phyloP scores from a whole-genome alignment of 148 eudicot genomes.

The Amaranthus cruentus region DNA sequence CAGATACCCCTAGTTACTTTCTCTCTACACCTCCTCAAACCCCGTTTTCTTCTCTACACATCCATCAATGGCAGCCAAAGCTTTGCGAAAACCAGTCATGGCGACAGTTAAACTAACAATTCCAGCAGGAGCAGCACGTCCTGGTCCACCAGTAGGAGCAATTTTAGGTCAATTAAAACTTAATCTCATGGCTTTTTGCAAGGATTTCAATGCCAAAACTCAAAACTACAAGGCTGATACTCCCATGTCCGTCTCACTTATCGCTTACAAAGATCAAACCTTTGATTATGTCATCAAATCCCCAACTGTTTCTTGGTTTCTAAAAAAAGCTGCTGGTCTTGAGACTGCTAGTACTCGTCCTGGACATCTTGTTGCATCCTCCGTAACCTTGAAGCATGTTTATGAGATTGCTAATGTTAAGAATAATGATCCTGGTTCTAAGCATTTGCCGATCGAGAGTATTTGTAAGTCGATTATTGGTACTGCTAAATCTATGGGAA shows the following conservation, averaged over 20 bases:
- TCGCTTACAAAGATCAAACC: conserved; percentile 79
- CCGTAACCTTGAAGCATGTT: conserved; percentile 58
- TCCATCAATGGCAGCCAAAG: conserved; percentile 48
- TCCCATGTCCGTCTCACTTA: conserved; percentile 71
- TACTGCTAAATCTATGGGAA: conserved; percentile 81
- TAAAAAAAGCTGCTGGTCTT: conserved; percentile 79
- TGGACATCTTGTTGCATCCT: conserved; percentile 57
- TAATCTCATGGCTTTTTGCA: conserved; percentile 89
- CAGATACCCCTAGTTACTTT: background rate
- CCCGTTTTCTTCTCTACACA: background rate
- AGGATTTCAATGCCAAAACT: conserved; percentile 87
- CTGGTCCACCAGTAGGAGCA: conserved; percentile 85
- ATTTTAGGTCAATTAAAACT: conserved; percentile 75
- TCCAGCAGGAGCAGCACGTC: conserved; percentile 75
- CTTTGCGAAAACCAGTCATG: conserved; percentile 59
- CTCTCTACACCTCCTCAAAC: background rate
- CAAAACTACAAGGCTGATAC: conserved; percentile 84
- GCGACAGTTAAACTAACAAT: conserved; percentile 90
- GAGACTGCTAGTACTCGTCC: conserved; percentile 64
- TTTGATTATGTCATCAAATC: conserved; percentile 75
- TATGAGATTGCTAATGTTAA: conserved; percentile 86
- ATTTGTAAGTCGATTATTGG: conserved; percentile 75
- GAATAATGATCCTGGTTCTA: conserved; percentile 59
- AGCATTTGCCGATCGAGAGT: conserved; percentile 61
- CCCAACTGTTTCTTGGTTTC: conserved; percentile 73